Evolutionary conservation across 2,329 filamentous ascomycete genomes (phyloP), one percentile per base, ranked within the genome.

Genomic region (Penicillium glabrum): DNA sequence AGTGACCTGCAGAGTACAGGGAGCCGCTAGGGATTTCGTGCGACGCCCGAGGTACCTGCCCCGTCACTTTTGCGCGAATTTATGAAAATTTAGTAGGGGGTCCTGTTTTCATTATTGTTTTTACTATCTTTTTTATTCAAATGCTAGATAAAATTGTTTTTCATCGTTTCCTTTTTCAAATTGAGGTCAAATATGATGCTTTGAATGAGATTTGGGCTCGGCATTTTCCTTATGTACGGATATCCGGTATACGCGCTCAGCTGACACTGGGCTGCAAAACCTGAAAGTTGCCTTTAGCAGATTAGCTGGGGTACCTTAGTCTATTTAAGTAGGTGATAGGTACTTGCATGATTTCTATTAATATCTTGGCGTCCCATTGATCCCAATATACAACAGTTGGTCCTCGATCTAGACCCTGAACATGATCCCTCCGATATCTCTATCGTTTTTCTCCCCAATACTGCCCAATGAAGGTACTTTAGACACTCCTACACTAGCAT

Each of bases 1-100:
- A 46, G 48, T 46, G 43, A 53, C 51, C 31, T 61, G 51, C 51
- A 48, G 43, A 44, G 51, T 53, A 57, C 55, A 33, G 31, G 55
- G 46, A 46, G 46, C 45, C 27, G 26, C n/a, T 27, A 37, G 46
- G 52, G 37, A 19, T 41, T 49, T 24, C 45, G 41, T 46, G 48
- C 43, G 44, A 45, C 29, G 37, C 19, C 51, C 39, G 51, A 57
- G 35, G 55, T 52, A 53, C 46, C 43, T 19, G 16, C 16, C 39
- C 31, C 43, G 51, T 54, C 49, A 41, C 53, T 45, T 37, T 53
- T 46, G 48, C 27, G 48, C 37, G 33, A 35, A 52, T 52, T 48
- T 48, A 48, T 3, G 13, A 8, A 37, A 37, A n/a, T 37, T 9
- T n/a, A 37, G 13, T 37, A 3, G 6, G 16, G 13, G 33, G 16